Evolutionary conservation across 2,329 filamentous ascomycete species (phyloP), one percentile per base, ranked within the genome.

Genomic region (Phialemoniopsis sp.): DNA sequence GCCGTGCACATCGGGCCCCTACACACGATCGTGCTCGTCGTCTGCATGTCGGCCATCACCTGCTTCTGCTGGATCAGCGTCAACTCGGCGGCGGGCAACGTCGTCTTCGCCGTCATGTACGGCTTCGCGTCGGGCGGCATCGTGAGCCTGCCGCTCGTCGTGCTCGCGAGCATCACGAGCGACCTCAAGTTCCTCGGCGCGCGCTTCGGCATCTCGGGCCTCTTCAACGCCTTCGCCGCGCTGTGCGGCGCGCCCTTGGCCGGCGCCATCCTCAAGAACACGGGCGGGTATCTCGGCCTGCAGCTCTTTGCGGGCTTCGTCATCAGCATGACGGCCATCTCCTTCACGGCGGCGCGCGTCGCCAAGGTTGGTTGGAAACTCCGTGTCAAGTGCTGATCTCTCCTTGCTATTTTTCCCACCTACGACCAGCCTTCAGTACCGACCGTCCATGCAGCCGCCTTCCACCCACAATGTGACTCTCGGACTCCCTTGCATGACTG

Each of bases 11-110:
- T 59, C 17, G 58, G 58, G 4, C 53, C 53, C n/a, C 40, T 63
- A 12, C 58, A 59, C 34, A 54, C 59, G 8, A 50, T 60, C 32
- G 35, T 53, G 9, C 46, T 47, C 2, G 48, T 61, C 3, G 40
- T 46, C 13, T 34, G 49, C 1, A 39, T 45, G 7, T 59, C 58
- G 49, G 44, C 43, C 15, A 42, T 54, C 13, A 55, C 60, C 8
- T 48, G 52, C 8, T 61, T 55, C 34, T 54, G 46, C 39, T 62
- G 59, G 58, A 50, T 61, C n/a, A 54, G 52, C 3, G 58, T 63
- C 6, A 31, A 49, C 17, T 44, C 43, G 29, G 39, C 56, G 5
- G 34, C 48, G 2, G 54, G 55, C 9, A 51, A 58, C 28, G 57
- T 60, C 34, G 49, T 53, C 13, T 62, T 60, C 30, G 54, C 58